These are phyloP conservation scores for Ustilago sp. DNA, from an alignment of 1,284 basidiomycete genomes.

Conservation along the genomic window DNA sequence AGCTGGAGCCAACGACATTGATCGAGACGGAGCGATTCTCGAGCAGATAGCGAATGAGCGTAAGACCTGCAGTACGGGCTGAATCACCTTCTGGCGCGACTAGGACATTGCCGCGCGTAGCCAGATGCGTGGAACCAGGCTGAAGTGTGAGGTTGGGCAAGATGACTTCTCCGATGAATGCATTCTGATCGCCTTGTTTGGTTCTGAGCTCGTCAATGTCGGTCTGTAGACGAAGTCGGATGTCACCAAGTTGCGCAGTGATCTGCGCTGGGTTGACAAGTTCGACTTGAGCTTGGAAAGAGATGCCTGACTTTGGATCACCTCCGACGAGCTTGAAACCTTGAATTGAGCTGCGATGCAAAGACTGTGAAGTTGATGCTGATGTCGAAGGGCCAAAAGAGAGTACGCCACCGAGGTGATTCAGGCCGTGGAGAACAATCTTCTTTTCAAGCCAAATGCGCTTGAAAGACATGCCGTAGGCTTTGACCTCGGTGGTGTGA, in stretches of 20 bases:
- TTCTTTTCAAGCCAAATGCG: conserved; percentile 48
- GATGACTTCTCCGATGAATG: conserved; percentile 27
- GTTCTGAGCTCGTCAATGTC: conserved; percentile 39
- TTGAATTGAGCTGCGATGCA: conserved; percentile 31
- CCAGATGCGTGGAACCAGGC: conserved; percentile 17
- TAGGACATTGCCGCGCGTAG: conserved; percentile 25
- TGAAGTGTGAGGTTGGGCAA: conserved; percentile 35
- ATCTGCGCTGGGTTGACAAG: conserved; percentile 45
- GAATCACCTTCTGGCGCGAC: conserved; percentile 15
- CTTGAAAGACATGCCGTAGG: conserved; percentile 56
- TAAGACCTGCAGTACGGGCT: conserved; percentile 29
- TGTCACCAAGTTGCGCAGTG: conserved; percentile 27
- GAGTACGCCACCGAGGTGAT: conserved; percentile 45
- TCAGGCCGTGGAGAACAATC: conserved; percentile 44
- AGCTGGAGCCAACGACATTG: conserved; percentile 26
- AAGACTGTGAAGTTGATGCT: not conserved
- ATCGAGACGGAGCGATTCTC: conserved; percentile 47
- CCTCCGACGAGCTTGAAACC: conserved; percentile 48
- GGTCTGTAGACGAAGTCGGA: conserved; percentile 29
- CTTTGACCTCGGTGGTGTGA: conserved; percentile 46
- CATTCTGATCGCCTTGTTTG: conserved; percentile 22
- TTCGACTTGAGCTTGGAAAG: conserved; percentile 39
- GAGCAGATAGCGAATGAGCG: conserved; percentile 45
- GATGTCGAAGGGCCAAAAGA: conserved; percentile 11
- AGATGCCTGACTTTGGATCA: conserved; percentile 43